A percentile compares a stretch with the other conserved stretches of the same genome.
Conservation (phyloP, 2,329 filamentous ascomycete species). For the Nothopassalora personata region DNA sequence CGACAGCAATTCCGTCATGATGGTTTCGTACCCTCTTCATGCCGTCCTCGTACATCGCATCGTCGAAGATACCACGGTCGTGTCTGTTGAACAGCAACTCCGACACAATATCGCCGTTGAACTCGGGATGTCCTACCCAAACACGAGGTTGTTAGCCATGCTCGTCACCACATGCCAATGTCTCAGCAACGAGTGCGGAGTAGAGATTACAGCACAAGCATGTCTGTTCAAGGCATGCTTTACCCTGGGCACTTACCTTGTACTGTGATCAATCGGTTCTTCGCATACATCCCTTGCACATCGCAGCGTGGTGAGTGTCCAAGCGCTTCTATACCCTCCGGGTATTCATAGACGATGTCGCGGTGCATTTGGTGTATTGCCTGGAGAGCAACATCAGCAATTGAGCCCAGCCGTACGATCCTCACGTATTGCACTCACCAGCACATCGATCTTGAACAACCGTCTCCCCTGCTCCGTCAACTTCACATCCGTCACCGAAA, state of each 20-base stretch:
- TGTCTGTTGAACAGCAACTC: conserved; percentile 64
- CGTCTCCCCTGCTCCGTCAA: conserved; percentile 65
- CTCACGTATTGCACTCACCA: conserved; percentile 43
- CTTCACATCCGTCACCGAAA: conserved; percentile 65
- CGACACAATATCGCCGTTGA: conserved; percentile 63
- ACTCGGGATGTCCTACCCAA: conserved; percentile 68
- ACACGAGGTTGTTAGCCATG: too few species aligned
- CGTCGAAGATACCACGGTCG: conserved; percentile 61
- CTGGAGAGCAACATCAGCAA: conserved; percentile 36
- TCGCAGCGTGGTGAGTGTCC: conserved; percentile 62
- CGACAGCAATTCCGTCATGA: conserved; percentile 77
- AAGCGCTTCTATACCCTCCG: conserved; percentile 56
- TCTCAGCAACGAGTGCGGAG: too few species aligned
- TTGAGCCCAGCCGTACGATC: neutral
- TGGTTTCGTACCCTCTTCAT: conserved; percentile 58
- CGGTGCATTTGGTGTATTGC: conserved; percentile 81
- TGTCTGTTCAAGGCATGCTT: too few species aligned
- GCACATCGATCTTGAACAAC: conserved; percentile 61
- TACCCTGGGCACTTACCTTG: conserved; percentile 41
- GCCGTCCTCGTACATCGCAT: conserved; percentile 64
- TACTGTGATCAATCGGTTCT: conserved; percentile 63
- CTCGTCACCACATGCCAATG: too few species aligned
- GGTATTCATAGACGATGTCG: conserved; percentile 65
- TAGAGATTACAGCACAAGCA: too few species aligned
- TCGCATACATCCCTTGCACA: conserved; percentile 74